Percentiles rank a stretch among this genome's conserved stretches.
These are phyloP conservation scores for Sclerotinia borealis DNA, from an alignment of 2,329 filamentous ascomycete species.

Conservation along the genomic window DNA sequence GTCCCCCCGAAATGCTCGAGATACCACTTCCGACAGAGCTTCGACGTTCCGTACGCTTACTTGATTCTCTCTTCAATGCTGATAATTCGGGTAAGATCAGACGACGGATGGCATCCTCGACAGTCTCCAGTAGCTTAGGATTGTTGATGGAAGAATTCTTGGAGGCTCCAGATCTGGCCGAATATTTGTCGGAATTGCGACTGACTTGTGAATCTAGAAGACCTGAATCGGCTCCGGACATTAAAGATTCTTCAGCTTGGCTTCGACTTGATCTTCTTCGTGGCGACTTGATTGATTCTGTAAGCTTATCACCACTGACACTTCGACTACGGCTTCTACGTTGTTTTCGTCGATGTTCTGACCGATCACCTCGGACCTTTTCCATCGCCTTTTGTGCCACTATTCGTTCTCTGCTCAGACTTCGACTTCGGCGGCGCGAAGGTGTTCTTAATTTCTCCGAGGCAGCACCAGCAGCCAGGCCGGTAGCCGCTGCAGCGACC, in stretches of 20 bases:
- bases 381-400: slow-evolving; percentile 60
- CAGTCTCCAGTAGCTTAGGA: slow-evolving; percentile 63
- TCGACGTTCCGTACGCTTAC: slow-evolving; percentile 51
- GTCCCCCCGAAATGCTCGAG: slow-evolving; percentile 49
- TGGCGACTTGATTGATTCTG: slow-evolving; percentile 40
- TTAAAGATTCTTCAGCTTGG: slow-evolving; percentile 42
- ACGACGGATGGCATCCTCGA: slow-evolving; percentile 68
- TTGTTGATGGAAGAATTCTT: slow-evolving; percentile 62
- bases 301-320: slow-evolving; percentile 40
- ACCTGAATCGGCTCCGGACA: slow-evolving; percentile 50
- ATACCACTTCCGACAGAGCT: slow-evolving; percentile 37
- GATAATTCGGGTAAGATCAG: slow-evolving; percentile 82
- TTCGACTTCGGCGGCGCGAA: slow-evolving; percentile 52
- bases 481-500: slow-evolving; percentile 35
- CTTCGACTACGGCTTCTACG: slow-evolving; percentile 40
- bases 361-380: slow-evolving; percentile 51
- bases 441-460: slow-evolving; percentile 52
- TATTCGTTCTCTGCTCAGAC: slow-evolving; percentile 59
- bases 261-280: slow-evolving; percentile 44
- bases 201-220: slow-evolving; percentile 44
- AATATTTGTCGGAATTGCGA: slow-evolving; percentile 51
- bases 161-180: slow-evolving; percentile 49
- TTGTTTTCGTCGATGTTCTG: slow-evolving; percentile 38
- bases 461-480: slow-evolving; percentile 33
- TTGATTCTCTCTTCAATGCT: slow-evolving; percentile 84